Evolutionary conservation across 1,139 yeast species (phyloP).

Genomic region (Pichia norvegensis): DNA sequence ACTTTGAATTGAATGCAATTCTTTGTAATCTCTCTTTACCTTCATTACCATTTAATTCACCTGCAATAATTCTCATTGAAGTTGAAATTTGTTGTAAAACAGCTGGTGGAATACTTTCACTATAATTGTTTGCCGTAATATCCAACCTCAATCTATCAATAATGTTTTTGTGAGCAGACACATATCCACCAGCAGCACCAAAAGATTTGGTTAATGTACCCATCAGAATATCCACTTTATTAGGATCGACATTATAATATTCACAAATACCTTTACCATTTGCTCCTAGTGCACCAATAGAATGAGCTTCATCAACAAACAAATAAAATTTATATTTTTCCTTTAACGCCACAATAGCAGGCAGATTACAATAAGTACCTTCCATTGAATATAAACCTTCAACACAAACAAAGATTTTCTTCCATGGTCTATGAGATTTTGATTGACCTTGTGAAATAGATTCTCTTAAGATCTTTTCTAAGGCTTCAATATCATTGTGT

Average conservation of each 20-base stretch:
- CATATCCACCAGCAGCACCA: constrained; percentile 98
- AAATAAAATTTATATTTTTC: constrained; percentile 83
- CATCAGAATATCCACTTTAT: constrained; percentile 79
- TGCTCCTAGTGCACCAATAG: constrained; percentile 96
- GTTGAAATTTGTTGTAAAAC: constrained; percentile 83
- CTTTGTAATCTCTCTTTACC: constrained; percentile 86
- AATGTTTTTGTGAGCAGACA: constrained; percentile 63
- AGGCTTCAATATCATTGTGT: constrained; percentile 79
- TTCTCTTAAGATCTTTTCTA: constrained; percentile 75
- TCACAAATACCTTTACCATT: constrained; percentile 93
- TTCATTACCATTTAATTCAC: constrained; percentile 84
- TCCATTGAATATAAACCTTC: constrained; percentile 98
- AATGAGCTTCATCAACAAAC: constrained; percentile 96
- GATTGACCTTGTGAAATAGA: constrained; percentile 96
- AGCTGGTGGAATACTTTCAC: constrained; percentile 86
- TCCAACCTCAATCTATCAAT: constrained; percentile 69
- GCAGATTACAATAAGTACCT: constrained; percentile 88
- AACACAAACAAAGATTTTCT: constrained; percentile 82
- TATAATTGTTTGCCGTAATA: constrained; percentile 66
- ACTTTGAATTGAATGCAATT: constrained; percentile 92
- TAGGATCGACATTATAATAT: constrained; percentile 73
- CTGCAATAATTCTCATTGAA: constrained; percentile 70
- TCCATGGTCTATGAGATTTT: constrained; percentile 95
- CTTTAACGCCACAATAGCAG: constrained; percentile 64
- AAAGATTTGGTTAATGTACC: constrained; percentile 96